These are phyloP conservation scores for Podospora conica DNA, from an alignment of 495 filamentous ascomycete genomes.

Conservation along the genomic window DNA sequence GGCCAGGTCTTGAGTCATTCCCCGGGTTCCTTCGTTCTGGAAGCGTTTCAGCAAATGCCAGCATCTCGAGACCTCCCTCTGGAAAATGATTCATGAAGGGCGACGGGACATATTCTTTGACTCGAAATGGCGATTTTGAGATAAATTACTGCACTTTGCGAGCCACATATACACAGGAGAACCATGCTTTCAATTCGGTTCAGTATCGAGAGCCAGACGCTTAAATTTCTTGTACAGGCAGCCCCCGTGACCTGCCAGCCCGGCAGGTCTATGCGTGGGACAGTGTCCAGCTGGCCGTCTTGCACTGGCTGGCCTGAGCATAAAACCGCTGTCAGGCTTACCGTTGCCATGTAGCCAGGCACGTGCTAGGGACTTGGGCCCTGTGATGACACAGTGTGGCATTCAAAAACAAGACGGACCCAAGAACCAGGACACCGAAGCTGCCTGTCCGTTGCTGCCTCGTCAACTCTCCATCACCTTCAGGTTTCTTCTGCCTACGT, in stretches of 20 bases:
- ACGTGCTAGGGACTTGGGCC: too few relatives aligned
- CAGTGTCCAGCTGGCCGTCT: background rate
- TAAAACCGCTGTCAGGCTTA: background rate
- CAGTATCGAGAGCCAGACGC: background rate
- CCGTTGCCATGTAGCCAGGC: background rate
- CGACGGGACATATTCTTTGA: background rate
- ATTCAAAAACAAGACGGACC: slow-evolving; percentile 7
- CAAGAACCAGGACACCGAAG: slow-evolving; percentile 7
- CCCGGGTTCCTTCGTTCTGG: background rate
- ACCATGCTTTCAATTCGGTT: background rate
- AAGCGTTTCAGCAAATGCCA: background rate
- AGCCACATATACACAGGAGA: background rate
- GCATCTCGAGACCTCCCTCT: background rate
- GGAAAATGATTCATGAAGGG: background rate
- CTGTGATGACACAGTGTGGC: slow-evolving; percentile 9
- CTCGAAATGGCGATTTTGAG: too few relatives aligned
- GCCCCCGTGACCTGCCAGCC: background rate
- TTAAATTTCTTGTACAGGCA: background rate
- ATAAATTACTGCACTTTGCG: too few relatives aligned
- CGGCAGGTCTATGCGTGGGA: background rate
- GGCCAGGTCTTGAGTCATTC: background rate
- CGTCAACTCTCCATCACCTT: slow-evolving; percentile 20
- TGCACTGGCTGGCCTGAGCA: background rate
- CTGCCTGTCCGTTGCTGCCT: slow-evolving; percentile 5
- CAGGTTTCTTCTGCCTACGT: slow-evolving; percentile 5